Percentiles rank a stretch among this genome's conserved stretches.
These are phyloP conservation scores for Cystobasidium sp. DNA, from an alignment of 1,284 basidiomycete genomes.

Conservation along the genomic window DNA sequence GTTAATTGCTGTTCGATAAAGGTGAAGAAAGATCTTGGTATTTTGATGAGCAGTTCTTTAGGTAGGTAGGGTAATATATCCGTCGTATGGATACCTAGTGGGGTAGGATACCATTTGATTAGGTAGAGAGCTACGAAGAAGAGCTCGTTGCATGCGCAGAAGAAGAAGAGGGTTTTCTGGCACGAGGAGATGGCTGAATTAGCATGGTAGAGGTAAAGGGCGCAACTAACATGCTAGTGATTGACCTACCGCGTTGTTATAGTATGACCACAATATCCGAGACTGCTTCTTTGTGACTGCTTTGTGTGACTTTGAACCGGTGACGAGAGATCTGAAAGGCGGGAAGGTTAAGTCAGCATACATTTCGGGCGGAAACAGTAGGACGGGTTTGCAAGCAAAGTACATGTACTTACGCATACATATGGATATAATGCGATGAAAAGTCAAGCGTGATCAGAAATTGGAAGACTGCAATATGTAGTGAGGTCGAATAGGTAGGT, in stretches of 20 bases:
- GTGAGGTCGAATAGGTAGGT: neutral
- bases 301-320: conserved; percentile 92
- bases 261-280: conserved; percentile 88
- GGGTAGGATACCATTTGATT: conserved; percentile 78
- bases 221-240: neutral
- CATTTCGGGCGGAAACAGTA: neutral
- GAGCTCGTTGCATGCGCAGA: conserved; percentile 96
- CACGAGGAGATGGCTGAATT: neutral
- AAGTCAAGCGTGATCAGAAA: conserved; percentile 97
- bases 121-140: conserved; percentile 97
- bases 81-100: conserved; percentile 61
- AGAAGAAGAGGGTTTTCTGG: conserved; percentile 82
- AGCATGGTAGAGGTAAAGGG: conserved; percentile 1
- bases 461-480: conserved; percentile 68
- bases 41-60: conserved; percentile 43
- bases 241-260: conserved; percentile 80
- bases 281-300: conserved; percentile 87
- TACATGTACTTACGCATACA: conserved; percentile 82
- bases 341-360: conserved; percentile 1
- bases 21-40: conserved; percentile 50
- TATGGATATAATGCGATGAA: conserved; percentile 99
- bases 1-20: conserved; percentile 61
- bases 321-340: conserved; percentile 77
- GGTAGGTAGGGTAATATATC: conserved; percentile 51
- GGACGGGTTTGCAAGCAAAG: neutral